Conservation (phyloP, 1,139 yeast genomes). For the Lodderomyces theae region DNA sequence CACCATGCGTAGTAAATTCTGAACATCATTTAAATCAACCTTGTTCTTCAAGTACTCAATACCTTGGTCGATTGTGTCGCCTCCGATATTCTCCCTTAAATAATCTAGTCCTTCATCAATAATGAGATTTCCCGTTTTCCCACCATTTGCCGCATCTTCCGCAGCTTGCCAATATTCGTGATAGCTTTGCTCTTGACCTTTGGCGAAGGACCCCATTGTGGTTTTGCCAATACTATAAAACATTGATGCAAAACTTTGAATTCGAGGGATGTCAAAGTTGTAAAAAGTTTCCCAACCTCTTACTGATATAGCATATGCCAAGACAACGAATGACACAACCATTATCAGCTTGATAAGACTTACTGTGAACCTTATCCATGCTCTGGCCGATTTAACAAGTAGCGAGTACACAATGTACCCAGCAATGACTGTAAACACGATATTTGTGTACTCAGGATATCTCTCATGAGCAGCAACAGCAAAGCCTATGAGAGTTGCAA, state of each 20-base stretch:
- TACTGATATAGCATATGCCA: slow-evolving; percentile 17
- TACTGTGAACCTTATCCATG: slow-evolving; percentile 28
- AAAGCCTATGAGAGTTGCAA: slow-evolving; percentile 16
- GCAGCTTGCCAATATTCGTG: slow-evolving; percentile 13
- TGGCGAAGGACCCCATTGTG: not conserved
- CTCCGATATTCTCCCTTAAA: slow-evolving; percentile 12
- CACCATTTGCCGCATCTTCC: slow-evolving; percentile 13
- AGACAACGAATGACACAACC: slow-evolving; percentile 12
- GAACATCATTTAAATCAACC: slow-evolving; percentile 2
- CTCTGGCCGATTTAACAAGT: slow-evolving; percentile 19
- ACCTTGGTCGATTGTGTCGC: slow-evolving; percentile 1
- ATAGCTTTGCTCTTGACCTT: slow-evolving; percentile 4
- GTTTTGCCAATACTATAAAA: slow-evolving; percentile 5
- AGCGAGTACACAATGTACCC: slow-evolving; percentile 24
- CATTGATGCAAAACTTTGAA: slow-evolving; percentile 10
- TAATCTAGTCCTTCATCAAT: slow-evolving; percentile 18
- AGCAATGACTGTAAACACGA: slow-evolving; percentile 18
- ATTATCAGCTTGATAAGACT: slow-evolving; percentile 20
- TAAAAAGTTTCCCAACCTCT: slow-evolving; percentile 21
- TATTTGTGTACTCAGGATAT: slow-evolving; percentile 27
- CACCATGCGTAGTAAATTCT: slow-evolving; percentile 1
- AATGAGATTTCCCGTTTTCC: slow-evolving; percentile 16
- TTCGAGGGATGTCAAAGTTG: slow-evolving; percentile 19
- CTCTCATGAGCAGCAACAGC: slow-evolving; percentile 17
- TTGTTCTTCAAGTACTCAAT: slow-evolving; percentile 2